Base-by-base conservation (phyloP, 2,329 filamentous ascomycete species). In the Ascochyta koolunga region DNA sequence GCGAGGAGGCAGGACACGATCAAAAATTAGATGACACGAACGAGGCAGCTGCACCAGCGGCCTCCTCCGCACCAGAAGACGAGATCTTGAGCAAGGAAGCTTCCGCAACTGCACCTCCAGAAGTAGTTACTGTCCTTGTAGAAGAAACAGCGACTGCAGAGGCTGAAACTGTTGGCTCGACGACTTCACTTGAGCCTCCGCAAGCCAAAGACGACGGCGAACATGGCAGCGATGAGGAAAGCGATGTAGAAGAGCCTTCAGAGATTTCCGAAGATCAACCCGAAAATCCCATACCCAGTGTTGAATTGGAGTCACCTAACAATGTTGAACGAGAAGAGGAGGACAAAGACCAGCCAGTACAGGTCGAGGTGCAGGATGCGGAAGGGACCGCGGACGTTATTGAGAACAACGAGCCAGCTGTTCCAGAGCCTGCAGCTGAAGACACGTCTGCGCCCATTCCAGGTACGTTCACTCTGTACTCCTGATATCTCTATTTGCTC, bases 211-310 rank as follows among this genome's bases (percentile, higher is more conserved):
- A 27, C 9, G 15, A 24, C 6, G n/a, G 24, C 18, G 16, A 45
- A 6, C 35, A 33, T 11, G 21, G 38, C 13, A 43, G 37, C 21
- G 35, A 92, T 68, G 76, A 91, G 96, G 91, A 91, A 96, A 27
- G 83, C 83, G 25, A 77, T 72, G 38, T 29, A 44, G 43, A 57
- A 5, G 49, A 49, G 44, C 40, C 27, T 16, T 37, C 49, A 6
- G 29, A 24, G n/a, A 9, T 38, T 4, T 41, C 40, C 3, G 44
- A 36, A 8, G n/a, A 29, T 13, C 7, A 31, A 15, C 18, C 24
- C 22, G 40, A 37, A 16, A 2, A 27, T 18, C n/a, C 29, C 33
- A 37, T 31, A 16, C 36, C 48, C 8, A 47, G 6, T 22, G 49
- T 32, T 16, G 44, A 45, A 10, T n/a, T 25, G 5, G 21, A 25